These are phyloP conservation scores for Talaromyces pinophilus DNA, from an alignment of 2,329 filamentous ascomycete genomes.

Conservation along the genomic window DNA sequence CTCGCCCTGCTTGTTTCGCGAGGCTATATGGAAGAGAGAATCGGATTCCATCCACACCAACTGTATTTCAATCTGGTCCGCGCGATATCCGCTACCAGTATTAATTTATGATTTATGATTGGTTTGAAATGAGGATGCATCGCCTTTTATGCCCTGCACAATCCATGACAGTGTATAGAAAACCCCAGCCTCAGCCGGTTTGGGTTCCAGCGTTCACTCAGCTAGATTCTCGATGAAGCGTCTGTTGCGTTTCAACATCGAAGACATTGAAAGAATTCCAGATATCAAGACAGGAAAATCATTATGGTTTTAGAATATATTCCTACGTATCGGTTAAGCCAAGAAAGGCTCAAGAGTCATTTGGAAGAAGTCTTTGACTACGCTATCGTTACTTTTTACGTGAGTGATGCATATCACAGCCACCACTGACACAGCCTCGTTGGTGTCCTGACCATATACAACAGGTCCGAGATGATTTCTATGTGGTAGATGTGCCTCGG, in stretches of 20 bases:
- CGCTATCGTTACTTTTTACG: background rate
- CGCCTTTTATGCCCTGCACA: background rate
- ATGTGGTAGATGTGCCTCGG: slow-evolving; percentile 11
- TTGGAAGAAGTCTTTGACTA: background rate
- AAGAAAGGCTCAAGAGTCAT: slow-evolving; percentile 1
- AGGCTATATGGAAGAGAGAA: background rate
- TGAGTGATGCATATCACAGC: slow-evolving; percentile 1
- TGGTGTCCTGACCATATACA: background rate
- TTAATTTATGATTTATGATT: background rate
- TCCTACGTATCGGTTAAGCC: background rate
- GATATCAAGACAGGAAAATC: background rate
- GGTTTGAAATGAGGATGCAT: background rate
- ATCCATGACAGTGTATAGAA: background rate
- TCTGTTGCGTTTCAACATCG: background rate
- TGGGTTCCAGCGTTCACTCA: background rate
- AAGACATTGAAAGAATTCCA: background rate
- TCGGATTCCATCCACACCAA: background rate
- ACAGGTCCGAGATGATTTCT: slow-evolving; percentile 4
- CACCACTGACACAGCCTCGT: slow-evolving; percentile 1
- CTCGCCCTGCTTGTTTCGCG: background rate
- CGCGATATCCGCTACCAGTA: background rate
- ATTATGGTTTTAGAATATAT: slow-evolving; percentile 6
- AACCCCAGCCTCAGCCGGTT: background rate
- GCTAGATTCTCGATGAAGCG: background rate
- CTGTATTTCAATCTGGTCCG: background rate